Base-by-base conservation (phyloP, 306 rosid species). In the apple (Malus domestica) region DNA sequence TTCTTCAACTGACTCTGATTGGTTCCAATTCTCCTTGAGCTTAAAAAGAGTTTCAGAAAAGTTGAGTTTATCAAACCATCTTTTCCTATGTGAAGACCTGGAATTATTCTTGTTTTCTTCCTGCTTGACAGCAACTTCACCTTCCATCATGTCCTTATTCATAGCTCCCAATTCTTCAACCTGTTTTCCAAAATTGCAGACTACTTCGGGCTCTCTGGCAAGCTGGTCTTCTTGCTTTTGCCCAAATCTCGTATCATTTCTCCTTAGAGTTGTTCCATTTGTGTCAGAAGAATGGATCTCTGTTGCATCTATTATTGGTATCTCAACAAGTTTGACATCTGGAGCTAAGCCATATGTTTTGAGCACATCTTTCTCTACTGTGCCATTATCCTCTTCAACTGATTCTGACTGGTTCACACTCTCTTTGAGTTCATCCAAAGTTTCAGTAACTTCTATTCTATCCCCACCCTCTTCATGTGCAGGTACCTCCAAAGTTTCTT, bases 121-220 rank as follows among this genome's bases (percentile, higher is more conserved):
- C 80, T 62, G 65, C 74, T 75, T 78, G 73, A 52, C 76, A 62
- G 46, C 46, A 84, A 86, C 78, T 79, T 79, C 82, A 74, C 66
- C 85, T 79, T 83, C 86, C 67, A 83, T 52, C 40, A 75, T 63
- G 38, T 79, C 77, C 67, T 71, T 71, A 70, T 52, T 54, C 52
- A 78, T 51, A 71, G 74, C 86, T 65, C 54, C 82, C 40, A 63
- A 75, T 76, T 79, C 92, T 83, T 88, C 96, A 75, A 66, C 70
- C 71, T 58, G 54, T 75, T 66, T 76, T 72, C 67, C 78, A 22
- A 45, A 70, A 77, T 78, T 68, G 81, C 78, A 57, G 78, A 75
- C 87, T 72, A 72, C 66, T 73, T 81, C 82, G 51, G 81, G 67
- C 54, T 83, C 72, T 71, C 79, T 76, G 42, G 59, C 79, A 74